These are phyloP conservation scores for Plantago lanceolata DNA, from an alignment of 305 asterid species.

Conservation along the genomic window DNA sequence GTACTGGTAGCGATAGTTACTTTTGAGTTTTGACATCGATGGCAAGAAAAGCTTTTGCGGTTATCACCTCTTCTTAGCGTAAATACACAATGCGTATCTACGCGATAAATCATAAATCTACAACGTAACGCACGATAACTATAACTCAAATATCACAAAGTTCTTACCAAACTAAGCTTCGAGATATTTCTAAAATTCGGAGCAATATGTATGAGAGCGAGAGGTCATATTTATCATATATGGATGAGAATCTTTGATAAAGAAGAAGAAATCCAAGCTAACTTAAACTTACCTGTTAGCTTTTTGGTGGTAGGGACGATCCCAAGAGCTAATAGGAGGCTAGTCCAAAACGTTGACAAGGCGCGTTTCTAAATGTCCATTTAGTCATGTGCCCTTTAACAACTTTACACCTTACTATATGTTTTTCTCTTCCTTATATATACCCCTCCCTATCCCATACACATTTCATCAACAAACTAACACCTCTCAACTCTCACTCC, in stretches of 20 bases:
- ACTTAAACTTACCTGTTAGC: conserved; percentile 2
- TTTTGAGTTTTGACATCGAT: too few relatives aligned
- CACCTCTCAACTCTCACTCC: neutral
- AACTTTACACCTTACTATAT: neutral
- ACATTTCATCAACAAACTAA: conserved; percentile 5
- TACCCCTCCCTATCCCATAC: conserved; percentile 17
- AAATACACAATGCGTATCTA: too few relatives aligned
- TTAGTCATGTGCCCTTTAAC: conserved; percentile 17
- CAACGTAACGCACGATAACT: too few relatives aligned
- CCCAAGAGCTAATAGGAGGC: neutral
- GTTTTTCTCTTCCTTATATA: conserved; percentile 27
- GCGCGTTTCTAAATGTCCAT: conserved; percentile 19
- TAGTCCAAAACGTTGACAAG: conserved; percentile 24
- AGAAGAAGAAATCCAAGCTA: conserved; percentile 5
- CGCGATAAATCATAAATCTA: too few relatives aligned
- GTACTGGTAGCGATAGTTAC: too few relatives aligned
- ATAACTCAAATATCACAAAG: too few relatives aligned
- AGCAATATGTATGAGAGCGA: too few relatives aligned
- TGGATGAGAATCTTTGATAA: neutral
- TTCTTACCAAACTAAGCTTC: too few relatives aligned
- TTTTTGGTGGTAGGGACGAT: conserved; percentile 20
- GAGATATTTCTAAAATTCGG: too few relatives aligned
- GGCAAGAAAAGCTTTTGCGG: too few relatives aligned
- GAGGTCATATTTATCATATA: too few relatives aligned
- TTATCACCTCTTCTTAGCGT: too few relatives aligned